These are phyloP conservation scores for Macrophomina tecta DNA, from an alignment of 2,329 filamentous ascomycete species.

Conservation along the genomic window DNA sequence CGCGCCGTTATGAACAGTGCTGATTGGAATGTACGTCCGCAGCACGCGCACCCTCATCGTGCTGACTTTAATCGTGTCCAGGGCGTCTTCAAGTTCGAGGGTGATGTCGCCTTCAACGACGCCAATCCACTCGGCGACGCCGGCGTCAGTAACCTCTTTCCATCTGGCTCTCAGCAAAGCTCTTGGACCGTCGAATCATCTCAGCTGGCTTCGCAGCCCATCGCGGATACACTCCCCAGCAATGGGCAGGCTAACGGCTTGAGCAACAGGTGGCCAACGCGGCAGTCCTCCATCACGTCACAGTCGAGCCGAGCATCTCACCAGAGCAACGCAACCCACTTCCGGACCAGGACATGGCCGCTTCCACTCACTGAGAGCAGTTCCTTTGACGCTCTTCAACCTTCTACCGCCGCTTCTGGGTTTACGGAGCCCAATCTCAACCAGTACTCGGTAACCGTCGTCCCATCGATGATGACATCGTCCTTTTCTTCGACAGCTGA, in stretches of 20 bases:
- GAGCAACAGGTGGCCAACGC: not conserved
- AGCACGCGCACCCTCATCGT: not conserved
- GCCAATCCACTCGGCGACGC: not conserved
- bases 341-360: not conserved
- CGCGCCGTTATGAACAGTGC: slow-evolving; percentile 10
- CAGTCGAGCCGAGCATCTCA: not conserved
- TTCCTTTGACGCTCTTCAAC: not conserved
- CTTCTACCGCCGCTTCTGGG: not conserved
- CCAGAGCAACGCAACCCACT: not conserved
- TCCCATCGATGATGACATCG: not conserved
- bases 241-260: not conserved
- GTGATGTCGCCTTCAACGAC: not conserved
- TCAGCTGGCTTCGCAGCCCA: not conserved
- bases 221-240: not conserved
- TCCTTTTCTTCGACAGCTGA: not conserved
- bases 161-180: not conserved
- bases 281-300: not conserved
- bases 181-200: not conserved
- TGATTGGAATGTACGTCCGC: slow-evolving; percentile 21
- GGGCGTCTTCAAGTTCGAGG: slow-evolving; percentile 7
- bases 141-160: not conserved
- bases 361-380: not conserved
- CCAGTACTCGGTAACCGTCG: not conserved
- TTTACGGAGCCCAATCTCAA: not conserved
- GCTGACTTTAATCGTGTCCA: not conserved